These are phyloP conservation scores for Fusarium hainanense DNA, from an alignment of 2,329 filamentous ascomycete genomes.

Conservation along the genomic window DNA sequence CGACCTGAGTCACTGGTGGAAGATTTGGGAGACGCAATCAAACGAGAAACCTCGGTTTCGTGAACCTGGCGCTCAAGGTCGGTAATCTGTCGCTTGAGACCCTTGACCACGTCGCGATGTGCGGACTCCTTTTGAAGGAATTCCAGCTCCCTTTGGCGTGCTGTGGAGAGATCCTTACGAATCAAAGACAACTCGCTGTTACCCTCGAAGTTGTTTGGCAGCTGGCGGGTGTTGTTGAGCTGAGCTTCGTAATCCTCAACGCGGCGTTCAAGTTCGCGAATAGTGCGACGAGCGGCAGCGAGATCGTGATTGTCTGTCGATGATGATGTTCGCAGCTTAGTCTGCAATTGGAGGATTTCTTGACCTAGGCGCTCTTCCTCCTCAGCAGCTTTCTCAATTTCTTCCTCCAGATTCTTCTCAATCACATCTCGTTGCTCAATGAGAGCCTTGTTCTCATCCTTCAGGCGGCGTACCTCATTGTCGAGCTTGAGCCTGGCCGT, in stretches of 20 bases:
- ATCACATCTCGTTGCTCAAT: constrained; percentile 67
- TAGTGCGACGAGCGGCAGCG: constrained; percentile 69
- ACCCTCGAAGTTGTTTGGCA: constrained; percentile 54
- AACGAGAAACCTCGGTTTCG: constrained; percentile 67
- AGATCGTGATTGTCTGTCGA: constrained; percentile 65
- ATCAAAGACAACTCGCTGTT: constrained; percentile 68
- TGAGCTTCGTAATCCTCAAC: constrained; percentile 65
- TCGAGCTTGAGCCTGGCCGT: constrained; percentile 76
- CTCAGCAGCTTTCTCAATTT: constrained; percentile 72
- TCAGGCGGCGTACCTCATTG: constrained; percentile 71
- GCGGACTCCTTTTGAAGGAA: constrained; percentile 72
- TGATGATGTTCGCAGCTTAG: constrained; percentile 57
- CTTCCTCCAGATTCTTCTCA: constrained; percentile 72
- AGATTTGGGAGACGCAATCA: constrained; percentile 58
- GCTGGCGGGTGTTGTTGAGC: constrained; percentile 52
- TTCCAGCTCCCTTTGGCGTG: constrained; percentile 74
- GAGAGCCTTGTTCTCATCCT: constrained; percentile 70
- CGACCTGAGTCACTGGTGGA: constrained; percentile 63
- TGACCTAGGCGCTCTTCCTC: constrained; percentile 72
- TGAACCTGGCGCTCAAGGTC: constrained; percentile 76
- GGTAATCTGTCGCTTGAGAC: constrained; percentile 71
- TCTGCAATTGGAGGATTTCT: constrained; percentile 65
- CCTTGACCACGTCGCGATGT: constrained; percentile 71
- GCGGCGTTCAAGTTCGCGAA: constrained; percentile 72
- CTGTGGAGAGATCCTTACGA: constrained; percentile 70